Percentiles rank a stretch among this genome's conserved stretches.
These are phyloP conservation scores for Penicillium crustosum DNA, from an alignment of 2,329 filamentous ascomycete species.

Conservation along the genomic window DNA sequence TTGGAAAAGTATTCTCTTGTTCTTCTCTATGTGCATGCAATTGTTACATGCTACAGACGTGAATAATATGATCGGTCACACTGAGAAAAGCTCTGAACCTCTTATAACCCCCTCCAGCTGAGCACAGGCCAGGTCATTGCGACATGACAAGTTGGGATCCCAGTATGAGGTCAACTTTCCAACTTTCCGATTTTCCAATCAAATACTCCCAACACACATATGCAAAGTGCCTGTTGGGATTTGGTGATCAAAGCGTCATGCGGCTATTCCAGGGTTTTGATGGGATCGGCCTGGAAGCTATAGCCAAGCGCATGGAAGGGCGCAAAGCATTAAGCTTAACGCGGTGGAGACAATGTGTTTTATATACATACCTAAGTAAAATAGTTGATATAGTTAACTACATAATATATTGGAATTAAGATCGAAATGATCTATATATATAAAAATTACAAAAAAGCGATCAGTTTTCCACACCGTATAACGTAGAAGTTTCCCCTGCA, in stretches of 20 bases:
- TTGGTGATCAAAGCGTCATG: conserved; percentile 3
- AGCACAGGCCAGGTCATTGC: background rate
- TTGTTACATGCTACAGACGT: background rate
- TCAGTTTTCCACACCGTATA: background rate
- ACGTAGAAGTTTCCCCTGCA: conserved; percentile 7
- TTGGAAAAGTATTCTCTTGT: background rate
- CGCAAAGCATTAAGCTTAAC: conserved; percentile 3
- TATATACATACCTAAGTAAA: background rate
- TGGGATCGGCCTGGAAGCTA: background rate
- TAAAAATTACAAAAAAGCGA: background rate
- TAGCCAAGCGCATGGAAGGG: background rate
- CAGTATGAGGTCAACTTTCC: background rate
- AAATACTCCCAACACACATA: background rate
- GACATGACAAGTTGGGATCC: background rate
- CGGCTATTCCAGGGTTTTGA: background rate
- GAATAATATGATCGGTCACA: background rate
- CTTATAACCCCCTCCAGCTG: background rate
- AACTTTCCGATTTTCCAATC: background rate
- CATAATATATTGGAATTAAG: background rate
- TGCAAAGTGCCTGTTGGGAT: background rate
- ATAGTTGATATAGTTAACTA: background rate
- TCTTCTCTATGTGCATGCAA: background rate
- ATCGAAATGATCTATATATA: background rate
- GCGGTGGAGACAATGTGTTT: background rate
- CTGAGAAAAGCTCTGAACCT: background rate